phyloP scores from a whole-genome alignment of 495 filamentous ascomycete species.

The Annulohypoxylon bovei region DNA sequence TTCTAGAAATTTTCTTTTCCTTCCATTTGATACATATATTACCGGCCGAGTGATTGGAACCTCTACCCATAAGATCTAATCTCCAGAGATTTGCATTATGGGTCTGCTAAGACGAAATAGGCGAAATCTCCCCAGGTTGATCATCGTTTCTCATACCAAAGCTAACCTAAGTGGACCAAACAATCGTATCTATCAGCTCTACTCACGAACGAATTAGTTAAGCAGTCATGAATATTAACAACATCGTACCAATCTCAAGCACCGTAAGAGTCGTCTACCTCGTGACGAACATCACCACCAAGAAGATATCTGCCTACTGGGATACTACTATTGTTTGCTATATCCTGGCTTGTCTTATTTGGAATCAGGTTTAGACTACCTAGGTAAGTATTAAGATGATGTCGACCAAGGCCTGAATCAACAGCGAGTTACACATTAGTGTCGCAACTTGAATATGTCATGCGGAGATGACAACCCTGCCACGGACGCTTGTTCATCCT shows the following conservation, averaged over 20 bases:
- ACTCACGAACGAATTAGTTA: not conserved
- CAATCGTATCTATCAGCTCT: not conserved
- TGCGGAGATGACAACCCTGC: slow-evolving; percentile 5
- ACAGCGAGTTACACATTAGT: slow-evolving; percentile 1
- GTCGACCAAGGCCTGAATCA: not conserved
- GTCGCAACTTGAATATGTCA: slow-evolving; percentile 3
- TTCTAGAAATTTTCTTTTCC: slow-evolving; percentile 37
- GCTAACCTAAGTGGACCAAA: not conserved
- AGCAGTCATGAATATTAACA: not conserved
- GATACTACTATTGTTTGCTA: slow-evolving; percentile 2
- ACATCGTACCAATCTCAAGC: not conserved
- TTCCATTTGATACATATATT: not conserved
- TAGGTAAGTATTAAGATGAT: not conserved
- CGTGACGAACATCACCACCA: not conserved
- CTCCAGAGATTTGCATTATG: slow-evolving; percentile 17
- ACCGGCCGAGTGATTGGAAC: not conserved
- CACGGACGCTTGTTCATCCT: slow-evolving; percentile 5
- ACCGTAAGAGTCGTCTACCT: not conserved
- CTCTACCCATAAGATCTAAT: slow-evolving; percentile 14
- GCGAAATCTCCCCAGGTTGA: slow-evolving; percentile 22
- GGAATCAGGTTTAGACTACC: not conserved
- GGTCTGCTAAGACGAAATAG: slow-evolving; percentile 21
- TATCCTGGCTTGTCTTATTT: slow-evolving; percentile 6
- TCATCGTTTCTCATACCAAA: slow-evolving; percentile 10
- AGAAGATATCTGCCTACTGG: not conserved